Percentiles rank a stretch among this genome's conserved stretches.
These are phyloP conservation scores for Lipomyces mesembrius DNA, from an alignment of 805 yeast genomes.

Conservation along the genomic window DNA sequence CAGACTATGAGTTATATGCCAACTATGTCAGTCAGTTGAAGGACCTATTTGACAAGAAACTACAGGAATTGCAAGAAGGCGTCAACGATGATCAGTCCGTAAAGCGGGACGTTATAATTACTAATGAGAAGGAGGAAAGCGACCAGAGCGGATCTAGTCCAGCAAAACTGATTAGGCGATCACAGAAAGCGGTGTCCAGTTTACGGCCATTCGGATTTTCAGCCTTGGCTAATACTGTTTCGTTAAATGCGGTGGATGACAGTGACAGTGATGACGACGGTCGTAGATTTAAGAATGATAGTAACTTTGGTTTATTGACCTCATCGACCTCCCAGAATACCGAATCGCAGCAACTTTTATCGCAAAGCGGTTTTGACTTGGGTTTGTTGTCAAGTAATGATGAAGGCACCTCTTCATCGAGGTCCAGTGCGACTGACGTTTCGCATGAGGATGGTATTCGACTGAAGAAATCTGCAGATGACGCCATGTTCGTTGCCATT, in stretches of 20 bases:
- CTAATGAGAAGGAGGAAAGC: conserved; percentile 24
- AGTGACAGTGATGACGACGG: conserved; percentile 14
- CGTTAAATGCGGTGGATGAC: conserved; percentile 14
- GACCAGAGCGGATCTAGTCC: neutral
- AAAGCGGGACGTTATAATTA: conserved; percentile 20
- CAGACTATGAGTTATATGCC: conserved; percentile 3
- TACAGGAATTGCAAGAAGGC: neutral
- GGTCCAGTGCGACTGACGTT: neutral
- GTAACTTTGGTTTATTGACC: neutral
- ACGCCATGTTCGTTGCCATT: conserved; percentile 22
- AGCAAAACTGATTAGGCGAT: conserved; percentile 8
- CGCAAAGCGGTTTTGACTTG: neutral
- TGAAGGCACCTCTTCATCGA: neutral
- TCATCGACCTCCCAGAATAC: neutral
- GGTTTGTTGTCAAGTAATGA: neutral
- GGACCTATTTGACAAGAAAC: conserved; percentile 2
- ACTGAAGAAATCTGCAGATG: conserved; percentile 22
- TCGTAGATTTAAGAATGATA: neutral
- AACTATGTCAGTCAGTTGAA: conserved; percentile 8
- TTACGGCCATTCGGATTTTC: conserved; percentile 29
- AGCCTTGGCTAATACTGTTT: neutral
- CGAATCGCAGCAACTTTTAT: neutral
- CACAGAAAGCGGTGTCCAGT: conserved; percentile 22
- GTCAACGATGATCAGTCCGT: neutral
- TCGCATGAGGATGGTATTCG: conserved; percentile 8